A percentile compares a stretch with the other conserved stretches of the same genome.
Evolutionary conservation across 805 yeast species (phyloP).

Genomic region (Lachancea fermentati): DNA sequence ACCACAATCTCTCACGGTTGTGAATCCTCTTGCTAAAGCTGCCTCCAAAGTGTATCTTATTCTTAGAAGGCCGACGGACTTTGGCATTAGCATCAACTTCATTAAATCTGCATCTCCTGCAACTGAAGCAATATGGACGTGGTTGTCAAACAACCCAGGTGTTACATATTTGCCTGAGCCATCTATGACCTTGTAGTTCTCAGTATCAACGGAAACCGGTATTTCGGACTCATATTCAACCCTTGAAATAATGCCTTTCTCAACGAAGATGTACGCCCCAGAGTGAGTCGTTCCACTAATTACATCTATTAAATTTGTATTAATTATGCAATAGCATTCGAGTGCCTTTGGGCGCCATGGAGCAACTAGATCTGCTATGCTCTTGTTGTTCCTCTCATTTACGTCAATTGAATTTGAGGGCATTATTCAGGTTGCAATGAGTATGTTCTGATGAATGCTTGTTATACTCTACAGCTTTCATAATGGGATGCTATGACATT

Average conservation of each 20-base stretch:
- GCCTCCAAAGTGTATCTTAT: constrained; percentile 11
- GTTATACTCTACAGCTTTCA: too few relatives aligned
- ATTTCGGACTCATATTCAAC: constrained; percentile 3
- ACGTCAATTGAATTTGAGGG: too few relatives aligned
- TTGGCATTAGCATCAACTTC: constrained; percentile 8
- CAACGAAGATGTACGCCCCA: constrained; percentile 10
- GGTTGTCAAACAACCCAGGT: constrained; percentile 13
- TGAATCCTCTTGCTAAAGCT: constrained; percentile 11
- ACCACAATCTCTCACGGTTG: constrained; percentile 14
- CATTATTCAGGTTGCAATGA: too few relatives aligned
- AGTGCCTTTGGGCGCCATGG: constrained; percentile 7
- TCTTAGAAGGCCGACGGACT: constrained; percentile 10
- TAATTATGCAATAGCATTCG: constrained; percentile 8
- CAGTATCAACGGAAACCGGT: constrained; percentile 3
- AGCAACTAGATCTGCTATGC: constrained; percentile 7
- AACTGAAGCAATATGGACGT: constrained; percentile 13
- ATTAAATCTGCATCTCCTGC: constrained; percentile 10
- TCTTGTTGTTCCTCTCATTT: constrained; percentile 10
- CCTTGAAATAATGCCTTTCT: constrained; percentile 11
- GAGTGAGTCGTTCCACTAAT: constrained; percentile 3
- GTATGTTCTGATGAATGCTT: too few relatives aligned
- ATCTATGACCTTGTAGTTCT: constrained; percentile 9
- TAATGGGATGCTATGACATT: too few relatives aligned
- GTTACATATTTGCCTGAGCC: constrained; percentile 12
- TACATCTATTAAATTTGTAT: constrained; percentile 11